Evolutionary conservation across 495 filamentous ascomycete species (phyloP).

Genomic region (Cryomyces antarcticus): DNA sequence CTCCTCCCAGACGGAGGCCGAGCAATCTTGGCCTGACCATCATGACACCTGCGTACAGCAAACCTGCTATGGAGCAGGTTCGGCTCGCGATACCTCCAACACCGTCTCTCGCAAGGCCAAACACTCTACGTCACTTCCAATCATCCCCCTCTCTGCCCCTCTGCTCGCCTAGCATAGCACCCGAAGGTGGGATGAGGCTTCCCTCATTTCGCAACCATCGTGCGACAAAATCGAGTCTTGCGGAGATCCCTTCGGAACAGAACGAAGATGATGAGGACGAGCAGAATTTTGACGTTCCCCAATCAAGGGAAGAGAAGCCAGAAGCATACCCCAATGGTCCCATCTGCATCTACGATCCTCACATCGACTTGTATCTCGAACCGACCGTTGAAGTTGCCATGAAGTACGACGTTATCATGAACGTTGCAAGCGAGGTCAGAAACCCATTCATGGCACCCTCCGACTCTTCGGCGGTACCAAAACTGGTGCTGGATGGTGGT

Average conservation of each 20-base stretch:
- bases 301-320: conserved; percentile 61
- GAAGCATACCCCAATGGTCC: conserved; percentile 87
- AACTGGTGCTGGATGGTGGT: conserved; percentile 11
- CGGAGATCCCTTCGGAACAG: conserved; percentile 13
- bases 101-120: conserved; percentile 15
- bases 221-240: conserved; percentile 9
- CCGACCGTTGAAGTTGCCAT: conserved; percentile 69
- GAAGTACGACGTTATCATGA: conserved; percentile 80
- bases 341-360: conserved; percentile 77
- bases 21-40: conserved; percentile 58
- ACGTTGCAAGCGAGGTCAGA: conserved; percentile 81
- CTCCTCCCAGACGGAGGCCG: conserved; percentile 50
- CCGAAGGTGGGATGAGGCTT: conserved; percentile 43
- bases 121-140: conserved; percentile 39
- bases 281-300: conserved; percentile 46
- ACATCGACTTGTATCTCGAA: conserved; percentile 82
- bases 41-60: conserved; percentile 32
- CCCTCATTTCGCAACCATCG: conserved; percentile 24
- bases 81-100: conserved; percentile 20
- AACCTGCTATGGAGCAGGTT: conserved; percentile 7
- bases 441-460: conserved; percentile 47
- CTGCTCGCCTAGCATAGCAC: conserved; percentile 35
- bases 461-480: conserved; percentile 9
- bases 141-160: conserved; percentile 44
- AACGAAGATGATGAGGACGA: conserved; percentile 42